Evolutionary conservation across 2,329 filamentous ascomycete species (phyloP).

Genomic region (Diaporthe destruens): DNA sequence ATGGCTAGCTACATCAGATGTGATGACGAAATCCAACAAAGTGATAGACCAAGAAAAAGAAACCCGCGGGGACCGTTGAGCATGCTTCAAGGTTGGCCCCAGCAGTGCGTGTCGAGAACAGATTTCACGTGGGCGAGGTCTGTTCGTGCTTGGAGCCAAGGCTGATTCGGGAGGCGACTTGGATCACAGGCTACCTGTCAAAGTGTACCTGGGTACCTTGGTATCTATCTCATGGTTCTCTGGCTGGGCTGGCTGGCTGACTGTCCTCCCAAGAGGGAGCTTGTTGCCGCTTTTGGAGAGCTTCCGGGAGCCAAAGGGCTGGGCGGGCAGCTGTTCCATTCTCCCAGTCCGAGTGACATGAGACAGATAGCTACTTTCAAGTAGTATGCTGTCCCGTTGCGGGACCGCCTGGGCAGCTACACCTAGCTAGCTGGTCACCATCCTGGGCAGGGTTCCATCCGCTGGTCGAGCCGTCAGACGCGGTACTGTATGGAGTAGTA

Average conservation of each 20-base stretch:
- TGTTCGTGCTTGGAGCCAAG: background rate
- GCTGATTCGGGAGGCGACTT: constrained; percentile 12
- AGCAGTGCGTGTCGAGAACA: background rate
- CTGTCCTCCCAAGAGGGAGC: background rate
- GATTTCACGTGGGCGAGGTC: background rate
- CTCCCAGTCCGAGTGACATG: constrained; percentile 2
- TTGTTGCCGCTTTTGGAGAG: constrained; percentile 25
- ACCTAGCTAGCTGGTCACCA: background rate
- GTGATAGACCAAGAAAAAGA: background rate
- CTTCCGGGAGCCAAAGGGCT: constrained; percentile 14
- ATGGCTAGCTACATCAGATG: background rate
- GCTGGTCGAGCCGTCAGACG: background rate
- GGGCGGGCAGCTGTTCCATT: background rate
- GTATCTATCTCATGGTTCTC: too few species aligned
- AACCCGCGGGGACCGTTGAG: constrained; percentile 1
- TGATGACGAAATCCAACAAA: background rate
- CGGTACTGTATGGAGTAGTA: background rate
- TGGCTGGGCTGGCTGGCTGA: constrained; percentile 1
- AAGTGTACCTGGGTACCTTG: too few species aligned
- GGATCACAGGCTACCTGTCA: background rate
- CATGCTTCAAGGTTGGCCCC: constrained; percentile 16
- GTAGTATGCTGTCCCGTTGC: background rate
- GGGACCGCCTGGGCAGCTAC: constrained; percentile 15
- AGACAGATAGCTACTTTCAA: background rate
- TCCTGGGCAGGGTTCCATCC: constrained; percentile 25